Conservation (phyloP, 2,329 filamentous ascomycete genomes). For the Alternaria infectoria region DNA sequence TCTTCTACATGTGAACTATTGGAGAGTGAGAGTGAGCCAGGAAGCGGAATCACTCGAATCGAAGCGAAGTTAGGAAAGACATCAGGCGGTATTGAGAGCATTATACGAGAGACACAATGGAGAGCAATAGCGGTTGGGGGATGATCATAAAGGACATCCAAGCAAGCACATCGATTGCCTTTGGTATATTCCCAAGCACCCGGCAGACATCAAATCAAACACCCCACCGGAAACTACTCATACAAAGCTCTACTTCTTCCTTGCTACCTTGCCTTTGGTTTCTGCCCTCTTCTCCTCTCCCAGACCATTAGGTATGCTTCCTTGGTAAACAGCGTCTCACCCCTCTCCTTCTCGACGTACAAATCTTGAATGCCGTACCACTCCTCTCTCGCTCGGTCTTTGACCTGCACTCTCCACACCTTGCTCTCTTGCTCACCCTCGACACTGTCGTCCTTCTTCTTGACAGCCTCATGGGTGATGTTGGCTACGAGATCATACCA, state of each 20-base stretch:
- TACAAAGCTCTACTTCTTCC: not conserved
- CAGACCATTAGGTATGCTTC: constrained; percentile 97
- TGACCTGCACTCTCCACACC: constrained; percentile 91
- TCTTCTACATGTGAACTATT: not conserved
- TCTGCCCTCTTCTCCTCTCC: constrained; percentile 73
- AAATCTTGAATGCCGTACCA: constrained; percentile 96
- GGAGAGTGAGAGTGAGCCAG: not conserved
- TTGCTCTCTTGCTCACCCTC: constrained; percentile 91
- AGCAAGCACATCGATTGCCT: not conserved
- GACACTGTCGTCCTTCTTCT: constrained; percentile 77
- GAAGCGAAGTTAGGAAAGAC: not conserved
- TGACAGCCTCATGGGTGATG: constrained; percentile 84
- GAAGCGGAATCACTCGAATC: not conserved
- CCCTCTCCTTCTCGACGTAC: constrained; percentile 87
- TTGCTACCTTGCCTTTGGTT: not conserved
- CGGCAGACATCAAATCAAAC: not conserved
- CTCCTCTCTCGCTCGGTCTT: constrained; percentile 79
- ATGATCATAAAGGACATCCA: not conserved
- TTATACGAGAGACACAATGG: not conserved
- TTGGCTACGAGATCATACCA: constrained; percentile 97
- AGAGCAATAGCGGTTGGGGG: not conserved
- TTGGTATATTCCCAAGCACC: not conserved
- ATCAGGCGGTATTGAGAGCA: not conserved
- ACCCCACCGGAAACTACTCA: not conserved
- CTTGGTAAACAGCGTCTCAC: constrained; percentile 87